Evolutionary conservation across 2,329 filamentous ascomycete genomes (phyloP).

Genomic region (Colletotrichum tabaci): DNA sequence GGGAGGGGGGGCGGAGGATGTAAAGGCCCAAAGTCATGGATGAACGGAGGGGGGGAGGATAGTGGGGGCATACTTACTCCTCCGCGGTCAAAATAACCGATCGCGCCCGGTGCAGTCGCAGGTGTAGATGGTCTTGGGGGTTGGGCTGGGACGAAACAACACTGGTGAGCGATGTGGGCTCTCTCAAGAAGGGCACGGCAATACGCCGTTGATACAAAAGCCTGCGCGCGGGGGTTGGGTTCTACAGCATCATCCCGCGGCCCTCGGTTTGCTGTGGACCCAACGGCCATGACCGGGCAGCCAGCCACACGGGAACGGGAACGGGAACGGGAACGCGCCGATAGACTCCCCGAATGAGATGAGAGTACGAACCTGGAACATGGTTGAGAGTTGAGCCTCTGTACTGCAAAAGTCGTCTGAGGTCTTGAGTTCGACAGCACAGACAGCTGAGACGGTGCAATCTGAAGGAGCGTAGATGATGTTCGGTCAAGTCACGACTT

Average conservation of each 20-base stretch:
- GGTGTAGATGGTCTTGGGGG: slow-evolving; percentile 80
- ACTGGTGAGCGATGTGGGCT: not conserved
- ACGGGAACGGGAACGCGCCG: too few relatives aligned
- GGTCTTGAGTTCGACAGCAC: not conserved
- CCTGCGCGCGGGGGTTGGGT: too few relatives aligned
- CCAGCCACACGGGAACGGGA: not conserved
- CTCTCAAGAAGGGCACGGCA: not conserved
- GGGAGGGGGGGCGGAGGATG: slow-evolving; percentile 10
- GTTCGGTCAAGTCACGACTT: not conserved
- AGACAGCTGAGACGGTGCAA: not conserved
- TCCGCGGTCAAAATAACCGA: slow-evolving; percentile 85
- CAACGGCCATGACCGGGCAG: not conserved
- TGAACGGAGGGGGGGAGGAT: not conserved
- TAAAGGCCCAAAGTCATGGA: slow-evolving; percentile 1
- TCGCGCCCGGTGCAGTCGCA: slow-evolving; percentile 86
- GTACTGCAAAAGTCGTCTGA: not conserved
- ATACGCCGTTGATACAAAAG: too few relatives aligned
- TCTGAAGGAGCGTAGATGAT: not conserved
- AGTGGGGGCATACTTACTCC: slow-evolving; percentile 67
- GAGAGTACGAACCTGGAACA: slow-evolving; percentile 39
- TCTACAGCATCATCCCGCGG: not conserved
- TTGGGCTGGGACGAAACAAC: slow-evolving; percentile 64
- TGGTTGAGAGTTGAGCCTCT: slow-evolving; percentile 7
- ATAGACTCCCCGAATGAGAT: not conserved
- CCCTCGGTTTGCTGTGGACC: not conserved